Evolutionary conservation across 805 yeast species (phyloP), one percentile per base, ranked within the genome.

Genomic region (Saccharomyces cerevisiae): DNA sequence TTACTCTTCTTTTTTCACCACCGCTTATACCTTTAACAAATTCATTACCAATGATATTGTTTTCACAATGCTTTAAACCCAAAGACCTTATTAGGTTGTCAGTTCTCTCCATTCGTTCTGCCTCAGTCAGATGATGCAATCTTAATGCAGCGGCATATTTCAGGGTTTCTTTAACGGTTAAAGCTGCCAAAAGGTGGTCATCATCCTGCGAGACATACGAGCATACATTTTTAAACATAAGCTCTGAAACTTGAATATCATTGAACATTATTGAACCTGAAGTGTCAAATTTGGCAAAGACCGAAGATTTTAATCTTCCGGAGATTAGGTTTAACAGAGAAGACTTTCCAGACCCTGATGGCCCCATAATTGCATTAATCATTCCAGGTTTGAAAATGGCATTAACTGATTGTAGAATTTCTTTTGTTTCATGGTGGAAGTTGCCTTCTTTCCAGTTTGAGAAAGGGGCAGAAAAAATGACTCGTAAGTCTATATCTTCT

Each of bases 151-250:
- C 96, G 31, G 90, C 89, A 70, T 76, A 87, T 53, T 75, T 74
- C 24, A 89, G 70, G 0, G 96, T 87, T 68, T 89, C 96, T 50
- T 83, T 67, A 1, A 89, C 96, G 0, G 96, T 88, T 53, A 89
- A 72, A 6, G 82, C 75, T 1, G 92, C 79, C 46, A 87, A 70
- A 52, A 89, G 72, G 41, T 87, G 83, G 57, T 82, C 84, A 64
- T 89, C 96, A 59, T 85, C 88, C 64, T 89, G 96, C 5, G 87
- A 79, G 22, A 89, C 96, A 69, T 85, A 89, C 0, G 92, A 87
- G 51, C 92, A 78, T 27, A 81, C 61, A 32, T 76, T 70, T 49
- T 72, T 60, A 49, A 79, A 61, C 61, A 73, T 63, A 21, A 65
- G 54, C 14, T 62, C 61, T 1, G 75, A 66, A 8, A 79, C 71